phyloP scores from a whole-genome alignment of 1,139 yeast genomes.

The Suhomyces anneliseae region DNA sequence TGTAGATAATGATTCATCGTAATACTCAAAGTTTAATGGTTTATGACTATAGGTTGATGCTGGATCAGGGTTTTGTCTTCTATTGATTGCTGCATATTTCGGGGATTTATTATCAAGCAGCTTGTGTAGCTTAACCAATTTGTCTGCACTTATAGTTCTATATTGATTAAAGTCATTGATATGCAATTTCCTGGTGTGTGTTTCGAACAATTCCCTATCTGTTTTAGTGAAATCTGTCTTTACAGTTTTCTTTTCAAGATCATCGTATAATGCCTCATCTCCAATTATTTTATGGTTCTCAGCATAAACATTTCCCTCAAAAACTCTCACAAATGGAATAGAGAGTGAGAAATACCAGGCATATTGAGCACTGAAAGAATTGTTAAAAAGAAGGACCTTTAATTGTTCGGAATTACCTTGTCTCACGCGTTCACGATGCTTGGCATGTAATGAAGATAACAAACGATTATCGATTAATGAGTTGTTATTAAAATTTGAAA shows the following conservation, averaged over 20 bases:
- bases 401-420: conserved; percentile 13
- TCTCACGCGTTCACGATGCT: conserved; percentile 18
- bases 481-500: conserved; percentile 36
- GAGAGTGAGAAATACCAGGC: conserved; percentile 42
- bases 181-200: conserved; percentile 27
- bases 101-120: conserved; percentile 24
- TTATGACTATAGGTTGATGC: conserved; percentile 24
- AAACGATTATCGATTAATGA: conserved; percentile 30
- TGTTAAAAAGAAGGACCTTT: conserved; percentile 38
- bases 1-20: conserved; percentile 28
- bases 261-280: conserved; percentile 9
- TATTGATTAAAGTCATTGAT: conserved; percentile 30
- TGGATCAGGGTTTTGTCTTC: conserved; percentile 19
- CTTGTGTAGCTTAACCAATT: conserved; percentile 32
- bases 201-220: conserved; percentile 27
- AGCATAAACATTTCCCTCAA: conserved; percentile 34
- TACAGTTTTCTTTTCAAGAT: conserved; percentile 13
- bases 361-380: conserved; percentile 36
- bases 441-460: conserved; percentile 24
- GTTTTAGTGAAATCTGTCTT: conserved; percentile 24
- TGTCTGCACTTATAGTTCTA: conserved; percentile 24
- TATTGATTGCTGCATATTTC: conserved; percentile 16
- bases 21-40: conserved; percentile 42
- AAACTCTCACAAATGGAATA: conserved; percentile 38
- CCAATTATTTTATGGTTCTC: conserved; percentile 26